Percentiles rank a stretch among this genome's conserved stretches.
Evolutionary conservation across 371 early-diverging fungal species (phyloP).

Genomic region (Funneliformis caledonium): DNA sequence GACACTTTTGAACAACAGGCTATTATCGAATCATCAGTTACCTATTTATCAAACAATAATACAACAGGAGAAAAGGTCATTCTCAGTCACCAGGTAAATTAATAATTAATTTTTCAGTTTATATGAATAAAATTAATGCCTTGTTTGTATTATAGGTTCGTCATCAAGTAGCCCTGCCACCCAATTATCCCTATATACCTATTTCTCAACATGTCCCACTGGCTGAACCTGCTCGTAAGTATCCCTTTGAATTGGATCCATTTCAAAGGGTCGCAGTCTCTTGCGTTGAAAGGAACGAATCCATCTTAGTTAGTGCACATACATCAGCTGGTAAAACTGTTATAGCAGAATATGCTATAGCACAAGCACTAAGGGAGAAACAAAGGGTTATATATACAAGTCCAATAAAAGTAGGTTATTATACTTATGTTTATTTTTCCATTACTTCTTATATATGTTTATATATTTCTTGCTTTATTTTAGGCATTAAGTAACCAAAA

Average conservation of each 20-base stretch:
- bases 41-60: background rate
- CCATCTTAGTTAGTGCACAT: conserved; percentile 98
- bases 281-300: conserved; percentile 95
- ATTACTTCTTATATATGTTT: background rate
- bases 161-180: conserved; percentile 96
- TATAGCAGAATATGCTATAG: conserved; percentile 99
- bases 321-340: conserved; percentile 99
- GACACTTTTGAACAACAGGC: conserved; percentile 14
- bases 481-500: conserved; percentile 99
- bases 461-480: background rate
- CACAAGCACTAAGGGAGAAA: conserved; percentile 88
- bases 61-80: background rate
- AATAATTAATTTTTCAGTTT: background rate
- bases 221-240: conserved; percentile 84
- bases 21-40: background rate
- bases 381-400: conserved; percentile 99
- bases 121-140: background rate
- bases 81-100: conserved; percentile 14
- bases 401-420: conserved; percentile 89
- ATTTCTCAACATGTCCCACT: conserved; percentile 84
- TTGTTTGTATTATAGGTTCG: conserved; percentile 62
- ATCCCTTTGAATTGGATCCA: conserved; percentile 97
- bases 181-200: conserved; percentile 85
- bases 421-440: background rate
- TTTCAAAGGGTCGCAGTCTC: conserved; percentile 95